Evolutionary conservation across 805 yeast species (phyloP), one percentile per base, ranked within the genome.

Genomic region (Isabelozyma pseudorhagii): DNA sequence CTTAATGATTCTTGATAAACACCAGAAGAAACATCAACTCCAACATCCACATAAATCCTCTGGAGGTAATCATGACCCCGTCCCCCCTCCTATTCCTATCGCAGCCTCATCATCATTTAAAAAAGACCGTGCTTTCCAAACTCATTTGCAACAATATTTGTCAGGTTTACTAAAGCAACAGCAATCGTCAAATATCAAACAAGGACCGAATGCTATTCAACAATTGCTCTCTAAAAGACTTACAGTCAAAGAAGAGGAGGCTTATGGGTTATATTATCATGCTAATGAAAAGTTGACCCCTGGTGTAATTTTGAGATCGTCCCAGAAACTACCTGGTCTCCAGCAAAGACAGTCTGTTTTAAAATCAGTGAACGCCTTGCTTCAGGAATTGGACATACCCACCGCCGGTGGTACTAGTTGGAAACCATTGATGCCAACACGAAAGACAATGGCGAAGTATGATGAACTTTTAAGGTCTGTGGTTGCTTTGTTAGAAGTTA

Each of bases 381-480:
- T 93, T 51, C 87, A 85, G 49, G 99, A 94, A 61, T 68, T 94
- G 51, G 91, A 85, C 3, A 68, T 94, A 8, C 86, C 97, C 0
- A 69, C 83, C 4, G 77, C 72, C 7, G 77, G 77, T 13, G 78
- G 77, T 10, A 74, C 76, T 5, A 60, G 67, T 25, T 74, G 74
- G 74, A 85, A 86, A 55, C 98, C 98, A 0, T 84, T 85, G 1
- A 85, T 94, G 85, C 93, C 96, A 4, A 88, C 98, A 0, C 82
- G 85, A 36, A 82, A 77, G 46, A 90, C 92, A 1, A 81, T 89
- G 67, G 77, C 84, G 6, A 83, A 82, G 59, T 91, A 87, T 61
- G 97, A 93, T 58, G 82, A 82, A 49, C 68, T 94, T 46, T 76
- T 87, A 45, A 83, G 84, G 54, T 74, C 84, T 0, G 87, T 89